These are phyloP conservation scores for Tausonia pullulans DNA, from an alignment of 1,284 basidiomycete genomes.

Conservation along the genomic window DNA sequence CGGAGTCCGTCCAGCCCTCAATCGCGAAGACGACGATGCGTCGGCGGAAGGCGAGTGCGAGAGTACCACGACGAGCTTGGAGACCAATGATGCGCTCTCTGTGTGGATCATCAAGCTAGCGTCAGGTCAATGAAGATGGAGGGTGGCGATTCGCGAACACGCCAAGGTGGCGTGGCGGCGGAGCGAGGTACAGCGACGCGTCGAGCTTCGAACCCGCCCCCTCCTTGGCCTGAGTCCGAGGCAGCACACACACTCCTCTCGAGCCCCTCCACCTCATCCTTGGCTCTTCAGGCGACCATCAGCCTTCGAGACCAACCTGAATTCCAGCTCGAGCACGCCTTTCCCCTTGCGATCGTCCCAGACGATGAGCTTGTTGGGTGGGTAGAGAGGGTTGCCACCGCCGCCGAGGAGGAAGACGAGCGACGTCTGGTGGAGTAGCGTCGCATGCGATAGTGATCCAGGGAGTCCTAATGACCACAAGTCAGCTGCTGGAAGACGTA, in stretches of 20 bases:
- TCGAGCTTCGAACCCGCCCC: too few relatives aligned
- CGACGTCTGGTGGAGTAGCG: conserved; percentile 72
- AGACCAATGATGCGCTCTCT: conserved; percentile 73
- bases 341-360: conserved; percentile 68
- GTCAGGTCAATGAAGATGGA: too few relatives aligned
- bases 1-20: conserved; percentile 31
- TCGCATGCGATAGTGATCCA: conserved; percentile 63
- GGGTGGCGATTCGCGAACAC: too few relatives aligned
- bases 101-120: neutral
- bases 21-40: conserved; percentile 71
- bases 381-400: conserved; percentile 77
- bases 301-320: conserved; percentile 29
- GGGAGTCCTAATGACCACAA: conserved; percentile 23
- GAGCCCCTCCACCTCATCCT: too few relatives aligned
- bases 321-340: conserved; percentile 82
- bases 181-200: too few relatives aligned
- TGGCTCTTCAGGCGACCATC: too few relatives aligned
- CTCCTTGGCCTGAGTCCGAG: too few relatives aligned
- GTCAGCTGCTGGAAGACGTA: conserved; percentile 40
- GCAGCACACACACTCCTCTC: too few relatives aligned
- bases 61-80: conserved; percentile 64
- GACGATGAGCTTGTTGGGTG: conserved; percentile 85
- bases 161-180: too few relatives aligned
- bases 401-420: conserved; percentile 82
- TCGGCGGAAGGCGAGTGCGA: conserved; percentile 68